phyloP scores from a whole-genome alignment of 805 yeast genomes.

The Diddensiella caesifluorescens region DNA sequence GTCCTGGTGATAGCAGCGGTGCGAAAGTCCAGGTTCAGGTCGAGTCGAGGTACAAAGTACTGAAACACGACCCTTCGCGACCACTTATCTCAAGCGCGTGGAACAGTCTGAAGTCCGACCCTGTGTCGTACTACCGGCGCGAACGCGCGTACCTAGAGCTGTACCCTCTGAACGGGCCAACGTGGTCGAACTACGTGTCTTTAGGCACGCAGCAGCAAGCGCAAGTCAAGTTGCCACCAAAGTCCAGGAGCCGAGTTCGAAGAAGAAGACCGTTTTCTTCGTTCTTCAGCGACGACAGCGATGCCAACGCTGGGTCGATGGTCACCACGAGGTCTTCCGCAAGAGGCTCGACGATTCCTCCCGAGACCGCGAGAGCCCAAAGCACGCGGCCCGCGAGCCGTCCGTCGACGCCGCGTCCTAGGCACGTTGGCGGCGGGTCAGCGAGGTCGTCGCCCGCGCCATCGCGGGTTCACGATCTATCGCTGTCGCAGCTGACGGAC shows the following conservation, averaged over 20 bases:
- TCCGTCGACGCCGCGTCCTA: slow-evolving; percentile 19
- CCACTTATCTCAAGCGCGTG: slow-evolving; percentile 29
- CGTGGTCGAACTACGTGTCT: slow-evolving; percentile 28
- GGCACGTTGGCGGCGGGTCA: slow-evolving; percentile 48
- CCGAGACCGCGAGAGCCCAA: not conserved
- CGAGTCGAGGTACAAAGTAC: slow-evolving; percentile 11
- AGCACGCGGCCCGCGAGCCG: slow-evolving; percentile 10
- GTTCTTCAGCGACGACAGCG: slow-evolving; percentile 5
- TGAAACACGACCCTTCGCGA: slow-evolving; percentile 18
- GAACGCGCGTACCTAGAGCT: slow-evolving; percentile 29
- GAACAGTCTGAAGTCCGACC: slow-evolving; percentile 27
- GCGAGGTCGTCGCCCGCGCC: slow-evolving; percentile 47
- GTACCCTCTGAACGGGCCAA: slow-evolving; percentile 30
- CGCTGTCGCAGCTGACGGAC: slow-evolving; percentile 52
- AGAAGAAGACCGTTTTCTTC: slow-evolving; percentile 1
- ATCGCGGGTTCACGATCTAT: slow-evolving; percentile 38
- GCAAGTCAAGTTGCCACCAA: not conserved
- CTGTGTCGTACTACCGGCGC: slow-evolving; percentile 27
- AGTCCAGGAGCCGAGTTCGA: slow-evolving; percentile 1
- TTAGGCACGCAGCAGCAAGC: slow-evolving; percentile 3
- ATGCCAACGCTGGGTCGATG: too few relatives aligned
- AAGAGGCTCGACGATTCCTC: not conserved
- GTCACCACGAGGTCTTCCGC: slow-evolving; percentile 6
- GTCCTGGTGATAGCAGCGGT: not conserved
- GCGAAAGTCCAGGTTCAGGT: not conserved